A percentile compares a stretch with the other conserved stretches of the same genome.
phyloP scores from a whole-genome alignment of 2,329 filamentous ascomycete species.

The Fusarium chaquense region DNA sequence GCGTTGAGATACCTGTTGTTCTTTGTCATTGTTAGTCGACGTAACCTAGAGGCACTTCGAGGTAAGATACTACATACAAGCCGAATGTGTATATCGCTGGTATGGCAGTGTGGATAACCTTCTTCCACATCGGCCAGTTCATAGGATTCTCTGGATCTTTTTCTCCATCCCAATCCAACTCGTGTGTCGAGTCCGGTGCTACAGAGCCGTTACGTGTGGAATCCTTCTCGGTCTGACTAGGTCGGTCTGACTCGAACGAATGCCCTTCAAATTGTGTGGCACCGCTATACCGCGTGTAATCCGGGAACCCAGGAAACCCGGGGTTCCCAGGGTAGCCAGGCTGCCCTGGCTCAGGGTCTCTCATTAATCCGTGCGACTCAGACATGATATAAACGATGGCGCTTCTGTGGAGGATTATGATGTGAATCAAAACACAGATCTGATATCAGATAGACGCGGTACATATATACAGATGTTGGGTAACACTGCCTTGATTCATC shows the following conservation, averaged over 20 bases:
- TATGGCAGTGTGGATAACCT: constrained; percentile 7
- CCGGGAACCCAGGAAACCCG: constrained; percentile 7
- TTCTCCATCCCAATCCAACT: constrained; percentile 15
- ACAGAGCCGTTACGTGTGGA: background rate
- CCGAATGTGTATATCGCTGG: constrained; percentile 19
- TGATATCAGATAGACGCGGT: background rate
- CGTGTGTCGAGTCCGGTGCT: background rate
- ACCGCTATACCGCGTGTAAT: constrained; percentile 3
- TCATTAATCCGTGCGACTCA: constrained; percentile 3
- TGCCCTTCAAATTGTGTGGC: background rate
- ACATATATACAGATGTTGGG: constrained; percentile 3
- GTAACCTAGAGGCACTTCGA: rapidly evolving
- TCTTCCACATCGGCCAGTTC: constrained; percentile 23
- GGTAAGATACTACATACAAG: background rate
- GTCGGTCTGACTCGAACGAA: background rate
- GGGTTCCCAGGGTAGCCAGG: background rate
- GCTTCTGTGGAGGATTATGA: background rate
- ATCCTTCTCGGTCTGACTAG: background rate
- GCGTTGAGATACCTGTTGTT: constrained; percentile 20
- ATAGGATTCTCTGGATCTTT: constrained; percentile 13
- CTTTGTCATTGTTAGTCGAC: background rate
- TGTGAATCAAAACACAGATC: background rate
- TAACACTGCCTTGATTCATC: background rate
- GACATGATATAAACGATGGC: background rate
- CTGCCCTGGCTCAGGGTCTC: background rate